Conservation (phyloP, 2,329 filamentous ascomycete species). For the Phaeoacremonium minimum region DNA sequence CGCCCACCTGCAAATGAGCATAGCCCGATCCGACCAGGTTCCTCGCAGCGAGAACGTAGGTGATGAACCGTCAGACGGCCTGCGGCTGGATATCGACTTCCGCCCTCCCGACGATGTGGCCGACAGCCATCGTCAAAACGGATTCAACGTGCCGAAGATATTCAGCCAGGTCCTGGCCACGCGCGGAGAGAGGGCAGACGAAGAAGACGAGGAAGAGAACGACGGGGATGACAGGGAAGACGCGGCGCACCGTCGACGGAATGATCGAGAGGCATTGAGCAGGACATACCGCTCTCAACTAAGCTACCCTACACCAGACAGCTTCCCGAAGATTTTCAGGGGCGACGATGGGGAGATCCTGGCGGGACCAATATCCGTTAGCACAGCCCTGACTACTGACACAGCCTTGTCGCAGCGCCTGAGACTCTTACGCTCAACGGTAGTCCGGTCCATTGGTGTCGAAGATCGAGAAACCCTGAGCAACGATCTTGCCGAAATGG, state of each 20-base stretch:
- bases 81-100: constrained; percentile 33
- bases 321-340: constrained; percentile 74
- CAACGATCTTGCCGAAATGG: constrained; percentile 76
- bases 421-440: constrained; percentile 59
- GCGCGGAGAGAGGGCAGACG: constrained; percentile 24
- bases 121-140: constrained; percentile 12
- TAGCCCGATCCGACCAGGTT: constrained; percentile 33
- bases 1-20: constrained; percentile 66
- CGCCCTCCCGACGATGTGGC: constrained; percentile 32
- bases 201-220: constrained; percentile 15
- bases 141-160: constrained; percentile 19
- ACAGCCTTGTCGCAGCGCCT: constrained; percentile 67
- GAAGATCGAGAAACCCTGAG: constrained; percentile 82
- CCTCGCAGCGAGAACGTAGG: constrained; percentile 13
- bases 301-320: constrained; percentile 74
- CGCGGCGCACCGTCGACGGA: constrained; percentile 15
- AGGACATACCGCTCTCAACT: constrained; percentile 47
- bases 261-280: constrained; percentile 20
- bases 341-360: constrained; percentile 29
- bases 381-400: constrained; percentile 67
- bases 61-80: constrained; percentile 15
- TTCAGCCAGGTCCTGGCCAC: constrained; percentile 36
- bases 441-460: constrained; percentile 58
- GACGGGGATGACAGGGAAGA: constrained; percentile 18
- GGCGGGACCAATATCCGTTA: constrained; percentile 39